phyloP scores from a whole-genome alignment of 177 flowering plant species.

The Tripterygium wilfordii region DNA sequence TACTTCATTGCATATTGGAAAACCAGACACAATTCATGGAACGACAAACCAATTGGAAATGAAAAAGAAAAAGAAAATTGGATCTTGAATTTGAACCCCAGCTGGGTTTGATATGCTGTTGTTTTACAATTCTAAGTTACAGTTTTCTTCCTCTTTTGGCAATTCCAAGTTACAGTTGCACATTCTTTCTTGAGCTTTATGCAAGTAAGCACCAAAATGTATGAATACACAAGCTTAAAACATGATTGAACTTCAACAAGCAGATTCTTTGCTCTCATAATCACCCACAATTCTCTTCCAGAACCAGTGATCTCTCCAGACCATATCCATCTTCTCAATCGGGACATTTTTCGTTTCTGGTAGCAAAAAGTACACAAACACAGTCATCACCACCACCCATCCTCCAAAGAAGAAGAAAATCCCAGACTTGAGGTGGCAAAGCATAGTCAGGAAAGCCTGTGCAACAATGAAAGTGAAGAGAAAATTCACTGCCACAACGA shows the following conservation, averaged over 20 bases:
- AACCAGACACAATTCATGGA: no score
- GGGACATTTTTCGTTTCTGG: conserved; percentile 53
- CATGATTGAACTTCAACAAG: not conserved
- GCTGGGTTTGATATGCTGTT: no score
- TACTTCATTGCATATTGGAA: no score
- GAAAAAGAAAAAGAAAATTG: no score
- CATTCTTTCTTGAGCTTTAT: no score
- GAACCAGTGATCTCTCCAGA: conserved; percentile 56
- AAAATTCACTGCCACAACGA: conserved; percentile 50
- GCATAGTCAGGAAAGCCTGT: conserved; percentile 51
- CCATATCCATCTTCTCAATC: conserved; percentile 35
- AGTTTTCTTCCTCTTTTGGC: no score
- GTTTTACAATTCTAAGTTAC: no score
- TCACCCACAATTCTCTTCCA: conserved; percentile 30
- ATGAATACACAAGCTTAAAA: not conserved
- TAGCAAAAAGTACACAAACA: conserved; percentile 33
- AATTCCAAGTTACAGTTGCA: no score
- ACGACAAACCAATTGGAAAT: no score
- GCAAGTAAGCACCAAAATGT: not conserved
- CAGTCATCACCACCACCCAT: conserved; percentile 56
- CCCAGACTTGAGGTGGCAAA: conserved; percentile 55
- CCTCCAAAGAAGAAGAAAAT: conserved; percentile 65
- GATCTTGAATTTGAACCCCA: no score
- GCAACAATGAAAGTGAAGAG: conserved; percentile 52
- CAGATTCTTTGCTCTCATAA: not conserved